These are phyloP conservation scores for Eimeria mitis DNA, from an alignment of 169 alveolate genomes.

Conservation along the genomic window DNA sequence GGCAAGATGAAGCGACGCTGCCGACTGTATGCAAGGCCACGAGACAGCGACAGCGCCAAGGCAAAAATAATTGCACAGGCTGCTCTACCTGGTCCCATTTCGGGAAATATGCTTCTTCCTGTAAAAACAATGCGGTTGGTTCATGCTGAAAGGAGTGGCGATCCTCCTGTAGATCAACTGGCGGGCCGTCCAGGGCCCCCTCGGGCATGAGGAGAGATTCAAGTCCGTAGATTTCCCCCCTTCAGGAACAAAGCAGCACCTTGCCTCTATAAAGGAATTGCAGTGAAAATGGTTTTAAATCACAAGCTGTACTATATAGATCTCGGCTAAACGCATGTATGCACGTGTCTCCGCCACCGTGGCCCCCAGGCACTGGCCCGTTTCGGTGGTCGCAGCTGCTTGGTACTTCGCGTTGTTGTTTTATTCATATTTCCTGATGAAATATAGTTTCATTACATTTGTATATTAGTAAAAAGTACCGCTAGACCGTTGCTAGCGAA, in stretches of 20 bases:
- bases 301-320: neutral
- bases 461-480: neutral
- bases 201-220: neutral
- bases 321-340: neutral
- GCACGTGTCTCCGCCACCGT: conserved; percentile 10
- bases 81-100: conserved; percentile 33
- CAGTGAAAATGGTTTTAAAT: neutral
- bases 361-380: conserved; percentile 47
- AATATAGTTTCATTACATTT: neutral
- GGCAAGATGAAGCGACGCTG: neutral
- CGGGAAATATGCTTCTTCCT: neutral
- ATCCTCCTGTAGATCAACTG: neutral
- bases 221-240: neutral
- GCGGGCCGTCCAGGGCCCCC: conserved; percentile 31
- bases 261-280: neutral
- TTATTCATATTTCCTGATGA: neutral
- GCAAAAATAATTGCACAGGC: neutral
- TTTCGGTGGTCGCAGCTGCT: neutral
- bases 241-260: neutral
- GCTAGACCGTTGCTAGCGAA: neutral
- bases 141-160: conserved; percentile 16
- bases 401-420: neutral
- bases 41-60: neutral
- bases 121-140: neutral
- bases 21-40: conserved; percentile 16